Conservation (phyloP, 1,284 basidiomycete species). For the Ganoderma leucocontextum region DNA sequence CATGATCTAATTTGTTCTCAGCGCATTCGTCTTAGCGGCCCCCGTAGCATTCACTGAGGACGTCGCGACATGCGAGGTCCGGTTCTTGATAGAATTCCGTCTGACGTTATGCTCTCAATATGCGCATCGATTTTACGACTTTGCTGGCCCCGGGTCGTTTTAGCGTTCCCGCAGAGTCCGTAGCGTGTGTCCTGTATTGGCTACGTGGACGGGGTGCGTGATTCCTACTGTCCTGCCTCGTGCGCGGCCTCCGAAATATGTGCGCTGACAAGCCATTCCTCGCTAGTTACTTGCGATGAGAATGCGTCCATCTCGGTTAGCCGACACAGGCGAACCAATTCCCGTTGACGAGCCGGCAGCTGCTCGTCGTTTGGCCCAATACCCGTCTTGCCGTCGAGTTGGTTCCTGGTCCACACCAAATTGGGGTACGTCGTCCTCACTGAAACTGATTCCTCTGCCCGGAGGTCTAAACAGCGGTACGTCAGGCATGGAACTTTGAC, state of each 20-base stretch:
- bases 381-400: neutral
- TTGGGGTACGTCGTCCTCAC: neutral
- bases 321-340: neutral
- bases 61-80: neutral
- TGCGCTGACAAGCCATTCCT: neutral
- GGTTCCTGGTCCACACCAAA: neutral
- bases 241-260: too few species aligned
- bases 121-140: neutral
- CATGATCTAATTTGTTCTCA: neutral
- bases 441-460: neutral
- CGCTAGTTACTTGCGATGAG: neutral
- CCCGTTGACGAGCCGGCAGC: neutral
- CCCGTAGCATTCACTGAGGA: neutral
- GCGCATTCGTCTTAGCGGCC: neutral
- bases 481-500: conserved; percentile 1
- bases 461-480: neutral
- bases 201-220: too few species aligned
- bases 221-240: neutral
- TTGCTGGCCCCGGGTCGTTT: too few species aligned
- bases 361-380: neutral
- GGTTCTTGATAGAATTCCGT: neutral
- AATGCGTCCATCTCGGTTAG: neutral
- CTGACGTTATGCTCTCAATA: neutral
- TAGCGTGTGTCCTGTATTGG: too few species aligned
- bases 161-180: too few species aligned